Evolutionary conservation across 495 filamentous ascomycete genomes (phyloP), one percentile per base, ranked within the genome.

Genomic region (Pyronema omphalodes): DNA sequence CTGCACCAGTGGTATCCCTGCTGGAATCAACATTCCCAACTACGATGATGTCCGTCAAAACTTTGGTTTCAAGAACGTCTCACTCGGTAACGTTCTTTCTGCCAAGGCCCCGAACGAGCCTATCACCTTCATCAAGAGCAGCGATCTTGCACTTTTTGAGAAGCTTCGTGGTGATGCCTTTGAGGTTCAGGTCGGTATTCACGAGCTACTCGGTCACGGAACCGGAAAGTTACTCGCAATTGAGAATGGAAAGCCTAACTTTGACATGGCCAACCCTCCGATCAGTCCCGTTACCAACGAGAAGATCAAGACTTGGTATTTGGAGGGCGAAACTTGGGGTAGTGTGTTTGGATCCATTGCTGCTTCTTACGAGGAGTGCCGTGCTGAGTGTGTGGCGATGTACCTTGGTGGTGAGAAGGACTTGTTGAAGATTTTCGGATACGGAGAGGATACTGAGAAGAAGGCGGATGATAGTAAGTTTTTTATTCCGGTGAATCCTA

Each of bases 61-160:
- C 12, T 73, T 88, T 41, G 91, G 91, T n/a, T 98, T 98, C 77
- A 98, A 98, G 72, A 98, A 98, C 56, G 91, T 98, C 17, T 86
- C 80, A 9, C 71, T 89, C 34, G 89, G 88, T 34, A 96, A 98
- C 60, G 83, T 96, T 7, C 71, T 96, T 33, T 81, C 78, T 58
- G 89, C 91, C 11, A 93, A 91, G 71, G 80, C 84, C 1, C 86
- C 88, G 0, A 78, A 91, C 60, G 89, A 98, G 68, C 77, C 79
- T 50, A 82, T 93, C 40, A 89, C 89, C 1, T 98, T 98, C 69
- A 82, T 98, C 58, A 67, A 74, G 5, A 76, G 81, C 12, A 68
- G 70, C 3, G 88, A 94, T 59, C 71, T 88, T 18, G 75, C 76
- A 5, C 62, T 93, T n/a, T 96, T 81, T 62, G 76, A 83, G 52